These are phyloP conservation scores for Jimgerdemannia flammicorona DNA, from an alignment of 192 early-diverging fungal genomes.

Conservation along the genomic window DNA sequence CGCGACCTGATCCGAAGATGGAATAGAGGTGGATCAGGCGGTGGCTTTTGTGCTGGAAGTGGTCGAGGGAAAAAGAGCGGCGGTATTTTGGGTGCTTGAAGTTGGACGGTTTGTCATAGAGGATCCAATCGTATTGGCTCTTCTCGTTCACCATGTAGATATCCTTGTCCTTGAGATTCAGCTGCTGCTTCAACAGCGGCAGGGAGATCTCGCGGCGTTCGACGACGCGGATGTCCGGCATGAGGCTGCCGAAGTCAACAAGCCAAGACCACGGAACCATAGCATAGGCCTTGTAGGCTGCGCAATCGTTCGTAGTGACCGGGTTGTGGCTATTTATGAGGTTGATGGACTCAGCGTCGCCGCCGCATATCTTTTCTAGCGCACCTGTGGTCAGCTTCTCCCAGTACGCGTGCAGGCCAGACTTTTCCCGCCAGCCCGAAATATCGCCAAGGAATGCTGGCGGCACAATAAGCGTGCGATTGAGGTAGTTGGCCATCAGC, in stretches of 20 bases:
- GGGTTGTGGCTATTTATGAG: slow-evolving; percentile 8
- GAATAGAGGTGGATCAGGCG: slow-evolving; percentile 46
- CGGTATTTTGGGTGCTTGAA: slow-evolving; percentile 24
- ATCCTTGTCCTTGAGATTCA: slow-evolving; percentile 23
- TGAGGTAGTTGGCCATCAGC: slow-evolving; percentile 45
- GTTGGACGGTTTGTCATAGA: slow-evolving; percentile 33
- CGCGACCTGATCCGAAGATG: slow-evolving; percentile 37
- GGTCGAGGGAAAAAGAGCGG: slow-evolving; percentile 16
- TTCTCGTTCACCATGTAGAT: slow-evolving; percentile 34
- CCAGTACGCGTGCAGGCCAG: slow-evolving; percentile 33
- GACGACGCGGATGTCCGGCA: slow-evolving; percentile 11
- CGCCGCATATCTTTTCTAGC: not conserved
- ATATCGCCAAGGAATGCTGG: slow-evolving; percentile 48
- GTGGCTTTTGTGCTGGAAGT: slow-evolving; percentile 20
- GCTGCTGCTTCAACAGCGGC: slow-evolving; percentile 1
- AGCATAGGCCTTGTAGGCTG: slow-evolving; percentile 16
- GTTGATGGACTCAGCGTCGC: not conserved
- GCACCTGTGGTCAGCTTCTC: slow-evolving; percentile 32
- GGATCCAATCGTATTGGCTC: slow-evolving; percentile 41
- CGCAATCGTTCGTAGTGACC: slow-evolving; percentile 20
- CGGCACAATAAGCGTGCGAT: slow-evolving; percentile 49
- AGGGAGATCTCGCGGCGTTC: slow-evolving; percentile 8
- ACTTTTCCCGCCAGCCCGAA: slow-evolving; percentile 35
- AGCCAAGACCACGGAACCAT: slow-evolving; percentile 21
- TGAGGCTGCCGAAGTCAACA: slow-evolving; percentile 13